phyloP scores from a whole-genome alignment of 345 rosid genomes.

The Salix udensis region DNA sequence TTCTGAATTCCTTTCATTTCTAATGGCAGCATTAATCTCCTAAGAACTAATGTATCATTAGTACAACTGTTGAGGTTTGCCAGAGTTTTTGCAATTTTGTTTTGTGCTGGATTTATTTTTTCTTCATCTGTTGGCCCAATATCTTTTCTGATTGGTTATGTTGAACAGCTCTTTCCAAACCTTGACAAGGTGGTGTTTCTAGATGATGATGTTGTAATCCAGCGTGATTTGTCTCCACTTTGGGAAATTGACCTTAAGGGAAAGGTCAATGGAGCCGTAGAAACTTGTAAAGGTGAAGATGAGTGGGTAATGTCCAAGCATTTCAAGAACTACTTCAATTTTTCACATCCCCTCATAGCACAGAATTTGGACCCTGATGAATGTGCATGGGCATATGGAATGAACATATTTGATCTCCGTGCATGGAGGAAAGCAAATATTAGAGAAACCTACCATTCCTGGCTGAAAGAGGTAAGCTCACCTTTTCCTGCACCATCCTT shows the following conservation, averaged over 20 bases:
- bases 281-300: conserved; percentile 96
- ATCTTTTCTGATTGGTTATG: conserved; percentile 13
- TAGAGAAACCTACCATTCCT: conserved; percentile 87
- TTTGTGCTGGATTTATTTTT: not conserved
- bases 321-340: conserved; percentile 95
- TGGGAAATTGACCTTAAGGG: conserved; percentile 89
- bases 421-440: conserved; percentile 87
- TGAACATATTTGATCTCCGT: conserved; percentile 89
- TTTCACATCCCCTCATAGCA: conserved; percentile 88
- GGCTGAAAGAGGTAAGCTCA: conserved; percentile 81
- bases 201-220: conserved; percentile 95
- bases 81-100: not conserved
- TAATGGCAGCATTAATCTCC: not conserved
- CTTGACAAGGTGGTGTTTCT: conserved; percentile 91
- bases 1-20: not conserved
- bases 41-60: not conserved
- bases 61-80: not conserved
- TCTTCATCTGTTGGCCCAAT: not conserved
- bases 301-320: conserved; percentile 98
- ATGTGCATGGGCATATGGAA: conserved; percentile 99
- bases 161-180: conserved; percentile 87
- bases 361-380: conserved; percentile 82
- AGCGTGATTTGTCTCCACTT: conserved; percentile 84
- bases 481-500: not conserved
- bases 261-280: conserved; percentile 97